Base-by-base conservation (phyloP, 78 protist species). In the Corallochytrium limacisporum region DNA sequence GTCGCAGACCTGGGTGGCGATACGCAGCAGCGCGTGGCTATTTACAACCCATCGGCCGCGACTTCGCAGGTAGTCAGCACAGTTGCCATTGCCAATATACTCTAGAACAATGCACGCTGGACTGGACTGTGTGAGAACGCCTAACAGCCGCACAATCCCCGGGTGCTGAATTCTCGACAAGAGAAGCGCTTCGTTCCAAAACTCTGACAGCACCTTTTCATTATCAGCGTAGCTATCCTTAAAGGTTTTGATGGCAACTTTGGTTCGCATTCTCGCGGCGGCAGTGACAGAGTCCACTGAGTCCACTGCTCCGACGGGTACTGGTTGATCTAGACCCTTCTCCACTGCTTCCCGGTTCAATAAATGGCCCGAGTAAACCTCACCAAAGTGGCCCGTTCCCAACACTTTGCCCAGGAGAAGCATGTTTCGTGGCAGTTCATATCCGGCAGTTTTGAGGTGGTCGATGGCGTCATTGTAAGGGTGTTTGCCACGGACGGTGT, bases 241-340 rank as follows among this genome's bases (percentile, higher is more conserved):
- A 32, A 56, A 46, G 49, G 63, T 56, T 9, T 56, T 56, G 44
- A 56, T 22, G 13, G 63, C 63, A 33, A 56, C 63, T 3, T 37
- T 33, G 15, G n/a, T n/a, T n/a, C n/a, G n/a, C n/a, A n/a, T n/a
- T n/a, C n/a, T n/a, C n/a, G n/a, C n/a, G n/a, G n/a, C n/a, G n/a
- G n/a, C n/a, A n/a, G n/a, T n/a, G n/a, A n/a, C n/a, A n/a, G n/a
- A n/a, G n/a, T n/a, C n/a, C n/a, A n/a, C n/a, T n/a, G n/a, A n/a
- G n/a, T n/a, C n/a, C n/a, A n/a, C n/a, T n/a, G n/a, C n/a, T n/a
- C n/a, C n/a, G n/a, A n/a, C n/a, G n/a, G n/a, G n/a, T n/a, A n/a
- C n/a, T n/a, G n/a, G n/a, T n/a, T 3, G 39, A 50, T 15, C 22
- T 15, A 7, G 9, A n/a, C 56, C 24, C 2, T 3, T 3, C 53